Base-by-base conservation (phyloP, 2,329 filamentous ascomycete species). In the Catunica adiposa region DNA sequence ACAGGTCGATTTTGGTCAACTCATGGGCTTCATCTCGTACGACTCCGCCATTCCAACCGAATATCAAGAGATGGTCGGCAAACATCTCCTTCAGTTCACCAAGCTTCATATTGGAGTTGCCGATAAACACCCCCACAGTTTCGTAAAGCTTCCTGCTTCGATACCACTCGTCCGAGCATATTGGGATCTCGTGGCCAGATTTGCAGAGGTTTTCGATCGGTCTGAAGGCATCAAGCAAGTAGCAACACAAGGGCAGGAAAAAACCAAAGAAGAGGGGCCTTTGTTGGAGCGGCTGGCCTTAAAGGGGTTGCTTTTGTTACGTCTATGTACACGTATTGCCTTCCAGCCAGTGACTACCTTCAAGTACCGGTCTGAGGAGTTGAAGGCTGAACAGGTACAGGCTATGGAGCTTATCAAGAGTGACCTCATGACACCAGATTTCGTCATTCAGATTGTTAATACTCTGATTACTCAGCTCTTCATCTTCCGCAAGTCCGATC, bases 31-130 rank as follows among this genome's bases (percentile, higher is more conserved):
- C 58, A 72, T 83, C 53, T 74, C 75, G 61, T 72, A 75, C 44
- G 74, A 79, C 52, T 74, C 74, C n/a, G 69, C 71, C 4, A 66
- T 78, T 2, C 68, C 82, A 1, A 66, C 73, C 3, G 67, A 70
- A 3, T 75, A 80, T 23, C 77, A 78, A 58, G 77, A 76, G 37
- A 65, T 84, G 23, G 71, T 94, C n/a, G 85, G 86, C 61, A 94
- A 89, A 65, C 89, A 96, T 64, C 73, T 95, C 1, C 70, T 96
- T 44, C 89, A 97, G 64, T 83, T 97, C 52, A 83, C 89, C 2
- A 98, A 97, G 68, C 72, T 98, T 2, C 92, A 97, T 65, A 75
- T 94, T 40, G 83, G 88, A 56, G 90, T 97, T 83, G 81, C 87
- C 1, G 79, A 80, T 52, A 71, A 74, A 3, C 89, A 95, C 65